Base-by-base conservation (phyloP, 1,139 yeast species). In the Magnusiomyces suaveolens region DNA sequence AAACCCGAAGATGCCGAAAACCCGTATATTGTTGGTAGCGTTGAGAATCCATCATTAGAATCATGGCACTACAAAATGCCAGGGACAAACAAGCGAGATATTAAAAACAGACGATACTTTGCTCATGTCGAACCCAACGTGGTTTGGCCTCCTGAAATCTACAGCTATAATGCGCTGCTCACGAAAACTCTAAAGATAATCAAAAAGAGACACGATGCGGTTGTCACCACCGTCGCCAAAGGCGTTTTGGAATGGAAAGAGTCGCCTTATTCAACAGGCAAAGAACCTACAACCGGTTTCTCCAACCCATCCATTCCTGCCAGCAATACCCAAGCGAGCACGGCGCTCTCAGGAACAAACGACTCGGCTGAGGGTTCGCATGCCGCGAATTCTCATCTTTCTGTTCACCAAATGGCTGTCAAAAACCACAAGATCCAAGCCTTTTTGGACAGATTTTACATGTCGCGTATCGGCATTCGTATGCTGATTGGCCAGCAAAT, bases 401-500 rank as follows among this genome's bases (percentile, higher is more conserved):
- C 41, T 14, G 41, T 10, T 16, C n/a, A 51, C 6, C 52, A 59
- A 10, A 36, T 36, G 3, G 8, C 41, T 43, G 62, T 59, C 6
- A 66, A 61, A 3, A 79, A 75, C 61, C 78, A 77, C 62, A 79
- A 87, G 33, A 81, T 87, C 51, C 95, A 87, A 67, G 78, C 83
- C 16, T 87, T 87, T 64, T 73, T 87, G 60, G 95, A 87, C 68
- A 69, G 92, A 38, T 87, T 87, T 67, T 87, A 87, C 71, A 82
- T 87, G 88, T 83, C 88, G 33, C 75, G 95, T 59, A 87, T 87
- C 59, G 96, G 96, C 0, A 87, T 87, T 56, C 76, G 96, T 61
- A 87, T 87, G 94, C 75, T 87, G 53, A 85, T 87, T 64, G 95
- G 95, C 8, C 96, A 87, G 69, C 95, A 87, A 62, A 83, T 87